These are phyloP conservation scores for Galerina marginata DNA, from an alignment of 768 basidiomycete species.

Conservation along the genomic window DNA sequence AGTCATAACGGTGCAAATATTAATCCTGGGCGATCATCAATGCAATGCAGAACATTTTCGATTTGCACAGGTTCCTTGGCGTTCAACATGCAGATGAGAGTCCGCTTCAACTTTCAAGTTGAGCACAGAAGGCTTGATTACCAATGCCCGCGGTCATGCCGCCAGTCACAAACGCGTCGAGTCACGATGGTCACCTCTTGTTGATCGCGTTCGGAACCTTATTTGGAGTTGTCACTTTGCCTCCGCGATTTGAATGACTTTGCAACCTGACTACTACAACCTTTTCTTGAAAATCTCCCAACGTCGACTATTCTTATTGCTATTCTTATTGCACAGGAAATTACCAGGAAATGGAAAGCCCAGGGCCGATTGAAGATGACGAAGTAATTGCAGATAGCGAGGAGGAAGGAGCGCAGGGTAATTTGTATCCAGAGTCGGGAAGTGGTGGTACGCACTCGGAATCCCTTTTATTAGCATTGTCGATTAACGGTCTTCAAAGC, in stretches of 20 bases:
- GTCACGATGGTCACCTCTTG: constrained; percentile 24
- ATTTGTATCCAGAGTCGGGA: constrained; percentile 4
- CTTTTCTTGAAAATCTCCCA: neutral
- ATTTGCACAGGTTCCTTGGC: too few relatives aligned
- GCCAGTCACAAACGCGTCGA: constrained; percentile 24
- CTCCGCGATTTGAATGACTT: neutral
- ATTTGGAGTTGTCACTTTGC: neutral
- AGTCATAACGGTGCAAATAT: too few relatives aligned
- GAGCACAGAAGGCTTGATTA: neutral
- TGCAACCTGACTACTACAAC: constrained; percentile 1
- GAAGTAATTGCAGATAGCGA: constrained; percentile 58
- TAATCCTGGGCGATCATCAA: too few relatives aligned
- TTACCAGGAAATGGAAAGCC: constrained; percentile 17
- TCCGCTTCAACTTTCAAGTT: too few relatives aligned
- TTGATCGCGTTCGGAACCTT: constrained; percentile 23
- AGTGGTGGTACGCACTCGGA: neutral
- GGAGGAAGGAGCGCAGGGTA: constrained; percentile 23
- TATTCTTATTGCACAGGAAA: neutral
- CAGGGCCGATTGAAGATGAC: constrained; percentile 22
- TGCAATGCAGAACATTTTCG: too few relatives aligned
- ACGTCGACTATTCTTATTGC: neutral
- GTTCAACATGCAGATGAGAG: too few relatives aligned
- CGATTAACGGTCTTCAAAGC: neutral
- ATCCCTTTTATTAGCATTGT: neutral
- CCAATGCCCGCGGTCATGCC: neutral